A percentile compares a stretch with the other conserved stretches of the same genome.
Evolutionary conservation across 495 filamentous ascomycete species (phyloP).

Genomic region (Daldinia loculata): DNA sequence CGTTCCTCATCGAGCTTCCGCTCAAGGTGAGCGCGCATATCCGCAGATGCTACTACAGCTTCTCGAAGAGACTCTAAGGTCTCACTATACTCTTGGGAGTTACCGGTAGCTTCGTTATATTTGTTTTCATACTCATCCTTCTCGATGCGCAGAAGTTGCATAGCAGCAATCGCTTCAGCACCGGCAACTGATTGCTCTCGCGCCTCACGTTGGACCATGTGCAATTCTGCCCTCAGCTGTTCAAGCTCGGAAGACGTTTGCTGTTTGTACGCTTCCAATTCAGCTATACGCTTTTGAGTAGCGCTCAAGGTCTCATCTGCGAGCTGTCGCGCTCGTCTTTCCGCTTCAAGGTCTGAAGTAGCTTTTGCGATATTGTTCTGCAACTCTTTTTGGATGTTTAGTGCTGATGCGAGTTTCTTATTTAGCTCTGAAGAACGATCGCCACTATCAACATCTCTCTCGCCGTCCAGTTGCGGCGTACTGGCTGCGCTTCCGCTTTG

Average conservation of each 20-base stretch:
- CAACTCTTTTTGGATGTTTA: slow-evolving; percentile 80
- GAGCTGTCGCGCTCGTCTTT: slow-evolving; percentile 78
- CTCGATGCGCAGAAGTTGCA: slow-evolving; percentile 79
- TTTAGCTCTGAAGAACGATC: slow-evolving; percentile 81
- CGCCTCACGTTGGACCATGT: slow-evolving; percentile 74
- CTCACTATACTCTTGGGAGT: slow-evolving; percentile 73
- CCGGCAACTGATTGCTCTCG: slow-evolving; percentile 80
- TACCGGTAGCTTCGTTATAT: slow-evolving; percentile 70
- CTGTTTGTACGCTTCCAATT: slow-evolving; percentile 83
- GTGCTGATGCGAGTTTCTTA: slow-evolving; percentile 79
- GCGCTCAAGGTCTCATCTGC: slow-evolving; percentile 89
- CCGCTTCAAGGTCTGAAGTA: slow-evolving; percentile 75
- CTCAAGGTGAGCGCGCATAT: slow-evolving; percentile 78
- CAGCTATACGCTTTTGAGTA: slow-evolving; percentile 80
- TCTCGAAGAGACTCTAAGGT: slow-evolving; percentile 78
- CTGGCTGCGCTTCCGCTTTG: slow-evolving; percentile 72
- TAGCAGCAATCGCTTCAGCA: slow-evolving; percentile 75
- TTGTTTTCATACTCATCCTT: slow-evolving; percentile 80
- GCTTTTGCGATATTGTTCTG: slow-evolving; percentile 73
- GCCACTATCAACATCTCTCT: slow-evolving; percentile 62
- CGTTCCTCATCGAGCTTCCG: slow-evolving; percentile 87
- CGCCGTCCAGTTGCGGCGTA: slow-evolving; percentile 74
- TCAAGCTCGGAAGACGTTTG: slow-evolving; percentile 84
- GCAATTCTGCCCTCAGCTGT: slow-evolving; percentile 82
- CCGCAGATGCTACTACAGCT: slow-evolving; percentile 79